Base-by-base conservation (phyloP, 805 yeast genomes). In the Yarrowia sp. region DNA sequence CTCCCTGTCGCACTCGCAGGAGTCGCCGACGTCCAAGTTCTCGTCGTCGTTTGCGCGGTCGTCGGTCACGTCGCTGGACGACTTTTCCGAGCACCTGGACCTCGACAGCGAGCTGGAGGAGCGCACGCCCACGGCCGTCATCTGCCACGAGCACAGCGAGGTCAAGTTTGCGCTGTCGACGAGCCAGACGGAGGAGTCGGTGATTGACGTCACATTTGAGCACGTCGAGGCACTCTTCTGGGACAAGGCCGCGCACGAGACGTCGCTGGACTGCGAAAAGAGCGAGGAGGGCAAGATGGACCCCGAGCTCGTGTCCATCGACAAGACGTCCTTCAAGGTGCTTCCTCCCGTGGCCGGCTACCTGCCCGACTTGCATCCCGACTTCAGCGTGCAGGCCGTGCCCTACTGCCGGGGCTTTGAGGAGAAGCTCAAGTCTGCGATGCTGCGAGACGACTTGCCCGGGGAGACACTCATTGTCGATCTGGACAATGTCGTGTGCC, bases 331-430 rank as follows among this genome's bases (percentile, higher is more conserved):
- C 49, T 22, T 46, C 70, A 56, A 69, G 15, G 70, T 69, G 36
- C 70, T 72, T 8, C 72, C 74, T 15, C 72, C 73, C 14, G 68
- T 73, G 5, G 76, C 73, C 3, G 76, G 76, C 8, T 72, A 72
- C 41, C 49, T 72, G 10, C 70, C 74, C 1, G 74, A 72, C 16
- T 69, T 72, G 56, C 76, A 74, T 63, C 76, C 76, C 22, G 75
- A 73, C 32, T 74, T 73, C 43, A 16, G 69, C n/a, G 36, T 74
- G 10, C 76, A 74, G 55, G 75, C 73, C 8, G 69, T 71, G 26
- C 73, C 74, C 12, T 67, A 50, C n/a, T 41, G 70, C 22, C 66
- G 66, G 11, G 74, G 71, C 7, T 67, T 73, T 22, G 75, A 73
- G 45, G 71, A 71, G 26, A 72, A 69, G 41, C 70, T 74, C 67